These are phyloP conservation scores for Penicillium sp. DNA, from an alignment of 2,329 filamentous ascomycete genomes.

Conservation along the genomic window DNA sequence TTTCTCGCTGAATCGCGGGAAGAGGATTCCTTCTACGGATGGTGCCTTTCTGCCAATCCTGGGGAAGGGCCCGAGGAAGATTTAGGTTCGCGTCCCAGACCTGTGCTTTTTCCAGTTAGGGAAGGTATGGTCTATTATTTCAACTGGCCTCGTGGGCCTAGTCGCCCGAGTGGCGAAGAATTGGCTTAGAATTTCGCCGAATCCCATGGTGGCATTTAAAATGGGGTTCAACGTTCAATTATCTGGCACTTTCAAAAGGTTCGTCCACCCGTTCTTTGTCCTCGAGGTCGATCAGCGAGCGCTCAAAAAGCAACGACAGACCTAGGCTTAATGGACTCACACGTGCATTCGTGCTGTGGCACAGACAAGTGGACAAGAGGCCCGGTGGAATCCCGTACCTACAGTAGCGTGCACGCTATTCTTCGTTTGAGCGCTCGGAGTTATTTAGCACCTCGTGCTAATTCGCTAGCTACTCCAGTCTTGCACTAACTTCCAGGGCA, in stretches of 20 bases:
- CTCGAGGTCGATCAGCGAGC: slow-evolving; percentile 1
- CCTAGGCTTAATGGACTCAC: slow-evolving; percentile 4
- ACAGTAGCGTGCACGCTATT: slow-evolving; percentile 7
- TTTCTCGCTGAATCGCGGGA: not conserved
- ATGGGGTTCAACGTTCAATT: not conserved
- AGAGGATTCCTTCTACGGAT: slow-evolving; percentile 4
- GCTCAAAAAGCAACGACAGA: not conserved
- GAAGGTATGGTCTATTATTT: not conserved
- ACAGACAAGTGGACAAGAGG: slow-evolving; percentile 3
- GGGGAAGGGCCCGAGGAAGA: slow-evolving; percentile 1
- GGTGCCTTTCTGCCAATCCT: slow-evolving; percentile 10
- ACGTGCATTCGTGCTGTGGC: slow-evolving; percentile 17
- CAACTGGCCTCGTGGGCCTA: slow-evolving; percentile 1
- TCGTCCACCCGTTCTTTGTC: not conserved
- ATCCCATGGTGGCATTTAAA: slow-evolving; percentile 13
- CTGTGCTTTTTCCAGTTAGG: slow-evolving; percentile 11
- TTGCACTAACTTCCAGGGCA: slow-evolving; percentile 4
- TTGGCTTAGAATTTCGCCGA: slow-evolving; percentile 14
- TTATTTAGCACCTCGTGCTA: not conserved
- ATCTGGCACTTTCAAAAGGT: not conserved
- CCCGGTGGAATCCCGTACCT: slow-evolving; percentile 12
- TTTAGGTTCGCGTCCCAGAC: not conserved
- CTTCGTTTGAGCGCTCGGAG: not conserved
- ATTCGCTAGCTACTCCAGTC: not conserved
- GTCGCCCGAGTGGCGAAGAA: not conserved